A percentile compares a stretch with the other conserved stretches of the same genome.
Conservation (phyloP, 1,284 basidiomycete genomes). For the Microbotryum scabiosae region DNA sequence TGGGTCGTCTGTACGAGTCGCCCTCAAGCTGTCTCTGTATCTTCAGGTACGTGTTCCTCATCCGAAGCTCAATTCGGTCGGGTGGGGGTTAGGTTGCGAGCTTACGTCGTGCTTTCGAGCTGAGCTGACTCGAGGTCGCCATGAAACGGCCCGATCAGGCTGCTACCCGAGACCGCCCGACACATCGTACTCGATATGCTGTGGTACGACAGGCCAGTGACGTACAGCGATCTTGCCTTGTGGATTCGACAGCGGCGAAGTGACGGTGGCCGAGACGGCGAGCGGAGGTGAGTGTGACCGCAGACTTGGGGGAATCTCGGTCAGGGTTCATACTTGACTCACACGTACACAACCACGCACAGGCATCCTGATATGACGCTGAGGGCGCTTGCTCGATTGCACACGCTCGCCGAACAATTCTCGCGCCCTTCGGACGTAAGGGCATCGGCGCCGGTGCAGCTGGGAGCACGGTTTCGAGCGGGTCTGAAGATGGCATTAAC, state of each 20-base stretch:
- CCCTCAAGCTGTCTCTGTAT: constrained; percentile 91
- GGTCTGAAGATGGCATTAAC: constrained; percentile 56
- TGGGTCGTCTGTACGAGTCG: constrained; percentile 74
- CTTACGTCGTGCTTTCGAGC: background rate
- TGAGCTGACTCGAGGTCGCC: constrained; percentile 13
- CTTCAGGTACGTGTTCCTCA: constrained; percentile 56
- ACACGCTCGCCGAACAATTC: constrained; percentile 57
- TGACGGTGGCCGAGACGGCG: constrained; percentile 50
- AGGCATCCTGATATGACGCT: constrained; percentile 68
- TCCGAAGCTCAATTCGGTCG: background rate
- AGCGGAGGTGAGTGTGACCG: constrained; percentile 48
- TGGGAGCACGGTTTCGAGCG: constrained; percentile 70
- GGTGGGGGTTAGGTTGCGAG: background rate
- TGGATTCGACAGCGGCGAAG: constrained; percentile 56
- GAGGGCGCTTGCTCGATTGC: constrained; percentile 56
- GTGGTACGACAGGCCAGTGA: constrained; percentile 76
- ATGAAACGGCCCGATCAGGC: constrained; percentile 45
- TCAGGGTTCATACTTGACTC: constrained; percentile 6
- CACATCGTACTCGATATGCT: constrained; percentile 86
- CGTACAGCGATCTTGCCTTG: constrained; percentile 57
- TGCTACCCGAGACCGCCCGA: constrained; percentile 74
- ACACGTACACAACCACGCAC: background rate
- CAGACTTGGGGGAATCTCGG: constrained; percentile 31
- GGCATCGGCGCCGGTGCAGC: constrained; percentile 42
- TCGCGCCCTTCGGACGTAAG: constrained; percentile 25